Percentiles rank a stretch among this genome's conserved stretches.
These are phyloP conservation scores for Exutisphaerella laricina DNA, from an alignment of 2,329 filamentous ascomycete species.

Conservation along the genomic window DNA sequence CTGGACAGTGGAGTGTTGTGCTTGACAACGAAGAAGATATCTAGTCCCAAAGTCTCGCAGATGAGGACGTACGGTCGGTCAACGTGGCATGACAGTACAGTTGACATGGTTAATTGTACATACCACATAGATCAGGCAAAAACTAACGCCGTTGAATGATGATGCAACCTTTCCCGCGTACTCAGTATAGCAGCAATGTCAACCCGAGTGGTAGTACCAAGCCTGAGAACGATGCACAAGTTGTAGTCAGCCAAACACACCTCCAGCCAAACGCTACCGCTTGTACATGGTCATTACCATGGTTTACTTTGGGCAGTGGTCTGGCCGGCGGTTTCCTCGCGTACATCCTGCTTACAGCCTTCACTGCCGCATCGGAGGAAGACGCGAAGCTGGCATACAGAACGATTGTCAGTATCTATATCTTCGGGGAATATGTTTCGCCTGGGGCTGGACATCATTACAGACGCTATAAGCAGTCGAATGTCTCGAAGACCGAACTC, in stretches of 20 bases:
- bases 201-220: too few species aligned
- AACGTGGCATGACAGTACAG: slow-evolving; percentile 41
- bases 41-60: background rate
- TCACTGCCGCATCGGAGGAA: slow-evolving; percentile 25
- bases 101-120: slow-evolving; percentile 43
- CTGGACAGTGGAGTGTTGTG: slow-evolving; percentile 21
- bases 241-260: slow-evolving; percentile 33
- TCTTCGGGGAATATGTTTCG: slow-evolving; percentile 39
- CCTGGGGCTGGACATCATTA: slow-evolving; percentile 38
- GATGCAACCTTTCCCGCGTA: too few species aligned
- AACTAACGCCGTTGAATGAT: too few species aligned
- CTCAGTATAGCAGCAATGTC: too few species aligned
- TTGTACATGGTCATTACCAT: slow-evolving; percentile 38
- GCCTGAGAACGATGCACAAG: slow-evolving; percentile 41
- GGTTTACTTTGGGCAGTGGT: slow-evolving; percentile 41
- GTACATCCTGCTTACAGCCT: slow-evolving; percentile 35
- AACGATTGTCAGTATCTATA: slow-evolving; percentile 38
- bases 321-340: slow-evolving; percentile 32
- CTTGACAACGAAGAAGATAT: slow-evolving; percentile 14
- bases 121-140: slow-evolving; percentile 45
- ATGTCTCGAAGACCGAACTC: slow-evolving; percentile 36
- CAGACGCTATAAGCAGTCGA: slow-evolving; percentile 39
- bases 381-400: slow-evolving; percentile 31
- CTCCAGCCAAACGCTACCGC: slow-evolving; percentile 47
- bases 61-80: slow-evolving; percentile 15